Conservation (phyloP, 2,329 filamentous ascomycete genomes). For the Aspergillus pseudoterreus region DNA sequence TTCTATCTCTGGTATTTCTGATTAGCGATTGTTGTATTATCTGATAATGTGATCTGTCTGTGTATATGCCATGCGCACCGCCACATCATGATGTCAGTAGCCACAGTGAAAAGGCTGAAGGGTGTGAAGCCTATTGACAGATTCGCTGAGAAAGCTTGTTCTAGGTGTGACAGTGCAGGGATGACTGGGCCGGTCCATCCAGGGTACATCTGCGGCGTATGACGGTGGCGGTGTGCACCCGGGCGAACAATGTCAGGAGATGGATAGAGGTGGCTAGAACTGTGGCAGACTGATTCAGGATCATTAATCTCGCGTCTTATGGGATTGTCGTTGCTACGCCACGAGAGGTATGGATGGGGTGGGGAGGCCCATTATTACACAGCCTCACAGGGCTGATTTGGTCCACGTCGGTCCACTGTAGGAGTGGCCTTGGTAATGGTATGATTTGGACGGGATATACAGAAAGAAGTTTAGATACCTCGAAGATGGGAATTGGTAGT, state of each 20-base stretch:
- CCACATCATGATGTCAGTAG: too few species aligned
- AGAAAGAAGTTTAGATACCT: not conserved
- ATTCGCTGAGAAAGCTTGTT: too few species aligned
- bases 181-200: not conserved
- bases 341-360: not conserved
- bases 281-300: not conserved
- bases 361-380: slow-evolving; percentile 2
- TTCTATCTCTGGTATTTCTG: not conserved
- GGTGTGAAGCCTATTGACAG: too few species aligned
- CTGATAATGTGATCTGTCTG: too few species aligned
- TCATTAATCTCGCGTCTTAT: not conserved
- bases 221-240: not conserved
- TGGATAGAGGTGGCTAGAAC: not conserved
- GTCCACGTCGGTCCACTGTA: not conserved
- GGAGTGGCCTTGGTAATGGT: too few species aligned
- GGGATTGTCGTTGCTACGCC: not conserved
- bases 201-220: not conserved
- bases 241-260: too few species aligned
- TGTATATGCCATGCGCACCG: too few species aligned
- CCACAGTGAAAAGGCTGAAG: too few species aligned
- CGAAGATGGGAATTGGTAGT: too few species aligned
- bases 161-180: not conserved
- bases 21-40: not conserved
- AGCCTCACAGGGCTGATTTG: slow-evolving; percentile 7
- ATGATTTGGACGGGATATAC: not conserved